Conservation (phyloP, 108 stramenopile species). For the Fistulifera solaris region DNA sequence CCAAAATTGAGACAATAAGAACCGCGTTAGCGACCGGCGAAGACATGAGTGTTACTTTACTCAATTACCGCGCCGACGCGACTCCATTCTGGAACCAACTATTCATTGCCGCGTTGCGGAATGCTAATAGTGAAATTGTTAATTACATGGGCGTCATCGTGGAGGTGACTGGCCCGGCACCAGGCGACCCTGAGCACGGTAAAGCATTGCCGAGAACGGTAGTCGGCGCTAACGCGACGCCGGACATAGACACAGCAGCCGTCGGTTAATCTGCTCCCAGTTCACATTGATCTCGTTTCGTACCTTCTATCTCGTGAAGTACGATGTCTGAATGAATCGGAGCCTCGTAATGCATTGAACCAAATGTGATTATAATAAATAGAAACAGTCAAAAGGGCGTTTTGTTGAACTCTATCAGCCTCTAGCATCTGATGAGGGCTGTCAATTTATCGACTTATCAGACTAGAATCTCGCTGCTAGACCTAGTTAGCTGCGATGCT, state of each 20-base stretch:
- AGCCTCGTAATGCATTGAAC: too few relatives aligned
- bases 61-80: slow-evolving; percentile 94
- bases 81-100: slow-evolving; percentile 97
- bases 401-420: too few relatives aligned
- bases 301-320: too few relatives aligned
- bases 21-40: slow-evolving; percentile 65
- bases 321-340: too few relatives aligned
- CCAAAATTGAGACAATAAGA: slow-evolving; percentile 75
- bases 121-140: slow-evolving; percentile 83
- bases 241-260: background rate
- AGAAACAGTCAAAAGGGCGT: too few relatives aligned
- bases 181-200: slow-evolving; percentile 59
- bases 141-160: slow-evolving; percentile 91
- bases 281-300: too few relatives aligned
- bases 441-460: too few relatives aligned
- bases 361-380: too few relatives aligned
- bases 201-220: slow-evolving; percentile 18
- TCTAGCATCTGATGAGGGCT: too few relatives aligned
- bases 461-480: too few relatives aligned
- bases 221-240: background rate
- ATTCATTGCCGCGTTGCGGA: slow-evolving; percentile 91
- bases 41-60: slow-evolving; percentile 78
- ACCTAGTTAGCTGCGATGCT: too few relatives aligned
- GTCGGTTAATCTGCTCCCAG: background rate
- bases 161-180: slow-evolving; percentile 59